These are phyloP conservation scores for Glaciozyma martinii DNA, from an alignment of 768 basidiomycete genomes.

Conservation along the genomic window DNA sequence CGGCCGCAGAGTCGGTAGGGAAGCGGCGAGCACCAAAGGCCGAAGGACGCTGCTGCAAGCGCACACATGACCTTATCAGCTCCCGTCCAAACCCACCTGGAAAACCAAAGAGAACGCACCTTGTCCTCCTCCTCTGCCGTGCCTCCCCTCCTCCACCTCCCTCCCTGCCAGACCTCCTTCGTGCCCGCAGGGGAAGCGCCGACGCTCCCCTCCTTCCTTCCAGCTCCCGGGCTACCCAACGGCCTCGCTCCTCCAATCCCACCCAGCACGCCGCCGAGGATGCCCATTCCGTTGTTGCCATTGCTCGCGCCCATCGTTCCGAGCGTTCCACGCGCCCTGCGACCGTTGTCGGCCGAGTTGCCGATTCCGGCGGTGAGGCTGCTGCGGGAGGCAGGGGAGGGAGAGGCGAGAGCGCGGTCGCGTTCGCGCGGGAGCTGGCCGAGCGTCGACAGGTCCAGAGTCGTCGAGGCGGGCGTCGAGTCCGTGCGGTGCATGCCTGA, in stretches of 20 bases:
- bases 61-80: not conserved
- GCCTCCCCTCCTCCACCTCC: slow-evolving; percentile 21
- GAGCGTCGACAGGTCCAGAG: slow-evolving; percentile 29
- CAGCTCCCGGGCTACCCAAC: not conserved
- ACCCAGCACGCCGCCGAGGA: slow-evolving; percentile 29
- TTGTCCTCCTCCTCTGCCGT: slow-evolving; percentile 14
- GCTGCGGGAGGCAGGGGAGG: slow-evolving; percentile 16
- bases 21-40: slow-evolving; percentile 26
- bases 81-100: not conserved
- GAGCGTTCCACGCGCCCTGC: slow-evolving; percentile 11
- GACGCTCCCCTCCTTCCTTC: slow-evolving; percentile 4
- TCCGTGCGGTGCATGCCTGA: not conserved
- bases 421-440: slow-evolving; percentile 28
- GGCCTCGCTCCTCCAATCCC: slow-evolving; percentile 10
- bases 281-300: not conserved
- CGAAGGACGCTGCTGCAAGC: slow-evolving; percentile 16
- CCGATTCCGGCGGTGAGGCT: not conserved
- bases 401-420: slow-evolving; percentile 27
- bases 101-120: slow-evolving; percentile 3
- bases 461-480: slow-evolving; percentile 6
- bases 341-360: slow-evolving; percentile 2
- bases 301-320: slow-evolving; percentile 3
- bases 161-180: slow-evolving; percentile 30
- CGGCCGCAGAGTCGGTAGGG: slow-evolving; percentile 16
- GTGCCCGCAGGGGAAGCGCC: not conserved